Evolutionary conservation across 2,329 filamentous ascomycete genomes (phyloP).

Genomic region (Trichoderma semiorbis): DNA sequence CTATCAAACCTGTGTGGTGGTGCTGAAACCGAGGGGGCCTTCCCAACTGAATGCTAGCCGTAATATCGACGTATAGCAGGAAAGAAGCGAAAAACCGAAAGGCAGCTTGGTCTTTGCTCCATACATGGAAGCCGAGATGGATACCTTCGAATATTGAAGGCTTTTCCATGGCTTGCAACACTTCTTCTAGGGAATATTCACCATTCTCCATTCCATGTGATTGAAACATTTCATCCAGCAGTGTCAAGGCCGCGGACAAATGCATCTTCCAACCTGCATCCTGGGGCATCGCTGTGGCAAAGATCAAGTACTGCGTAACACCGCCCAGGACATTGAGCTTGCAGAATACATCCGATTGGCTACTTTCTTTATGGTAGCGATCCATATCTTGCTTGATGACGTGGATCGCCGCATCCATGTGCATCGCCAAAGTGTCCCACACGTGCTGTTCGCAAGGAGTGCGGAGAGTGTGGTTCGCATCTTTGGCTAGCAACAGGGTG

Average conservation of each 20-base stretch:
- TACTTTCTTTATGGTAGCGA: conserved; percentile 17
- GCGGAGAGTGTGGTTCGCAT: not conserved
- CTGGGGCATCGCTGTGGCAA: conserved; percentile 38
- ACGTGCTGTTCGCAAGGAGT: not conserved
- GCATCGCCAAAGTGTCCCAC: conserved; percentile 4
- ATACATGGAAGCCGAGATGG: conserved; percentile 23
- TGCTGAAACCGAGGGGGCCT: not conserved
- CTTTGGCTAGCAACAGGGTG: conserved; percentile 33
- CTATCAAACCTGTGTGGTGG: not conserved
- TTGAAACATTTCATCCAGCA: not conserved
- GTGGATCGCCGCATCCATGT: not conserved
- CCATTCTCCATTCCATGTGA: not conserved
- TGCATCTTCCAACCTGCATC: conserved; percentile 30
- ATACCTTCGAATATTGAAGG: not conserved
- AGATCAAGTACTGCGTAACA: conserved; percentile 44
- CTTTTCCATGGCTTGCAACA: not conserved
- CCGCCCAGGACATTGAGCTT: conserved; percentile 34
- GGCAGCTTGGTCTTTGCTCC: conserved; percentile 35
- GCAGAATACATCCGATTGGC: not conserved
- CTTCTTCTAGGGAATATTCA: not conserved
- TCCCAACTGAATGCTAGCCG: conserved; percentile 14
- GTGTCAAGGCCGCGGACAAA: not conserved
- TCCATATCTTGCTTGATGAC: not conserved
- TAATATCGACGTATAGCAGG: conserved; percentile 28
- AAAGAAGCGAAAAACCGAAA: conserved; percentile 35